Percentiles rank a stretch among this genome's conserved stretches.
phyloP scores from a whole-genome alignment of 371 early-diverging fungal species.

The Synchytrium microbalum region DNA sequence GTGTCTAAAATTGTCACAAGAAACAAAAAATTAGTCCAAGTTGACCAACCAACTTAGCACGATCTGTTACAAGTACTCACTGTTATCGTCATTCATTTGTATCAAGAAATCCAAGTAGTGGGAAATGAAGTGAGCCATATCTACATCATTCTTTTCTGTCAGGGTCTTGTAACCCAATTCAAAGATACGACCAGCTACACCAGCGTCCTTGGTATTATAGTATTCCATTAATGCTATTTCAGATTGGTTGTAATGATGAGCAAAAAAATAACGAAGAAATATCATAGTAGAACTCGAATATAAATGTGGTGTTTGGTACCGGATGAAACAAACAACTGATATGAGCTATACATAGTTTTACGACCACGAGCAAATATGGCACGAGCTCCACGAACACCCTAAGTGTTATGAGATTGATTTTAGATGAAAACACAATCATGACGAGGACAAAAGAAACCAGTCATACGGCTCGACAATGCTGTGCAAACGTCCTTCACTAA shows the following conservation, averaged over 20 bases:
- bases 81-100: constrained; percentile 83
- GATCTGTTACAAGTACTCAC: constrained; percentile 29
- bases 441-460: no score
- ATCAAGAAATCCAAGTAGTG: constrained; percentile 83
- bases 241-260: background rate
- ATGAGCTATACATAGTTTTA: constrained; percentile 62
- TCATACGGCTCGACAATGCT: constrained; percentile 5
- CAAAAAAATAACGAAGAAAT: constrained; percentile 4
- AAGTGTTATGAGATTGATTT: background rate
- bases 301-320: constrained; percentile 29
- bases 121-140: constrained; percentile 27
- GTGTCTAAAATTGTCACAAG: constrained; percentile 46
- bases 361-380: constrained; percentile 74
- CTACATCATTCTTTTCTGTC: constrained; percentile 53
- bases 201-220: constrained; percentile 75
- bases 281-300: background rate
- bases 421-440: constrained; percentile 2
- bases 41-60: background rate
- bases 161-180: constrained; percentile 77
- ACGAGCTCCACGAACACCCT: constrained; percentile 52
- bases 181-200: constrained; percentile 84
- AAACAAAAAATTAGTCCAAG: constrained; percentile 3
- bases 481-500: constrained; percentile 18
- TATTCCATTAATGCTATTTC: constrained; percentile 81
- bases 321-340: constrained; percentile 77